A percentile compares a stretch with the other conserved stretches of the same genome.
These are phyloP conservation scores for Hydnomerulius pinastri DNA, from an alignment of 768 basidiomycete species.

Conservation along the genomic window DNA sequence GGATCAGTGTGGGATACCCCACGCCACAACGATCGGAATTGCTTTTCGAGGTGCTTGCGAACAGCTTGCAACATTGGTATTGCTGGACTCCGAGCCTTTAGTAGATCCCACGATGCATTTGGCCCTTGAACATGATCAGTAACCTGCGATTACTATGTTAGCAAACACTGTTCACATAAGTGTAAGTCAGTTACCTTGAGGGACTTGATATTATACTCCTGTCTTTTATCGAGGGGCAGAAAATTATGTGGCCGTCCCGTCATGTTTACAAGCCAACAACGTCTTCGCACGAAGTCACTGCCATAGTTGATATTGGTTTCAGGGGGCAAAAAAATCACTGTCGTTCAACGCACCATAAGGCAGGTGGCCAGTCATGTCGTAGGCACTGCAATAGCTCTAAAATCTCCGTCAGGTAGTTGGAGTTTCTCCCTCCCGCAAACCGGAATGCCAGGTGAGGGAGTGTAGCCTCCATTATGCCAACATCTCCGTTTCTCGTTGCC, in stretches of 20 bases:
- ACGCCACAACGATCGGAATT: slow-evolving; percentile 25
- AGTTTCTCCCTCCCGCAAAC: not conserved
- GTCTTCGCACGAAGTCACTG: slow-evolving; percentile 27
- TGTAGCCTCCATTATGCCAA: slow-evolving; percentile 24
- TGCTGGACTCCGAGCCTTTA: slow-evolving; percentile 35
- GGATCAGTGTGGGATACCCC: slow-evolving; percentile 29
- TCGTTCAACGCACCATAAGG: no score
- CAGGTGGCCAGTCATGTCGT: not conserved
- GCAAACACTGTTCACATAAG: not conserved
- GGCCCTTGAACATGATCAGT: slow-evolving; percentile 37
- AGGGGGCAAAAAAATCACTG: no score
- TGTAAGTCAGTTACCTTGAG: slow-evolving; percentile 29
- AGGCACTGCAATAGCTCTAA: slow-evolving; percentile 1
- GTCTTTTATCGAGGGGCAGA: slow-evolving; percentile 32
- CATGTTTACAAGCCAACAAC: slow-evolving; percentile 36
- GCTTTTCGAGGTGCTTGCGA: slow-evolving; percentile 25
- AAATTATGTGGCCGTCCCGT: slow-evolving; percentile 25
- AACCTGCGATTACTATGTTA: slow-evolving; percentile 9
- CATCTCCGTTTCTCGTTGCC: slow-evolving; percentile 35
- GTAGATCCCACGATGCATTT: slow-evolving; percentile 30
- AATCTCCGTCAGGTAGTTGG: not conserved
- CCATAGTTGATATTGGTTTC: no score
- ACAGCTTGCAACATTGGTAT: slow-evolving; percentile 30
- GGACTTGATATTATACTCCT: slow-evolving; percentile 40
- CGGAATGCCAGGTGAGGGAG: slow-evolving; percentile 12